Conservation (phyloP, 495 filamentous ascomycete genomes). For the Penicillium bialowiezense region DNA sequence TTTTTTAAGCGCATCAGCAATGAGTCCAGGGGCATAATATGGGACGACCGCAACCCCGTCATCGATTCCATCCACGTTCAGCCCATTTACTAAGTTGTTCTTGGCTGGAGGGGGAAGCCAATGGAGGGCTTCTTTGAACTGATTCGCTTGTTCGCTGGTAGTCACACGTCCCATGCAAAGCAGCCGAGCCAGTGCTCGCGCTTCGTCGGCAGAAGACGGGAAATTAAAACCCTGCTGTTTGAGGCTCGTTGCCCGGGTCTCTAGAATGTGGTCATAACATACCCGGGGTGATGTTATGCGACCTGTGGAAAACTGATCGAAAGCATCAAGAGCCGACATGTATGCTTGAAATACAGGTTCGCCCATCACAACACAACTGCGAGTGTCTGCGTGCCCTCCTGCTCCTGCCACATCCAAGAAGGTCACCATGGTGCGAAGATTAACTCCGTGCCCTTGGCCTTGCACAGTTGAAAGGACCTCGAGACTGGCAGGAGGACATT, state of each 20-base stretch:
- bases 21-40: constrained; percentile 22
- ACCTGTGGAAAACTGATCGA: constrained; percentile 17
- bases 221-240: not conserved
- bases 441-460: constrained; percentile 22
- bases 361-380: constrained; percentile 27
- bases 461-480: constrained; percentile 13
- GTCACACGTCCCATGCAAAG: constrained; percentile 21
- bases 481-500: constrained; percentile 28
- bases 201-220: not conserved
- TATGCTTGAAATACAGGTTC: constrained; percentile 31
- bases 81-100: constrained; percentile 13
- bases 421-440: constrained; percentile 29
- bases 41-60: constrained; percentile 20
- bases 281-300: constrained; percentile 6
- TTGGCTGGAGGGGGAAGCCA: not conserved
- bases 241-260: not conserved
- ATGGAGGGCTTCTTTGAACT: constrained; percentile 14
- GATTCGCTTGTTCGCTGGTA: constrained; percentile 8
- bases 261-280: constrained; percentile 25
- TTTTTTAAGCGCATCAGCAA: constrained; percentile 9
- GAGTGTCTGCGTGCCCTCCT: constrained; percentile 30
- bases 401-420: constrained; percentile 39
- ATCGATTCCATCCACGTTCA: constrained; percentile 21
- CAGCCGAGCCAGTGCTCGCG: constrained; percentile 21
- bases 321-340: constrained; percentile 15